phyloP scores from a whole-genome alignment of 805 yeast genomes.

The Cyberlindnera samutprakarnensis region DNA sequence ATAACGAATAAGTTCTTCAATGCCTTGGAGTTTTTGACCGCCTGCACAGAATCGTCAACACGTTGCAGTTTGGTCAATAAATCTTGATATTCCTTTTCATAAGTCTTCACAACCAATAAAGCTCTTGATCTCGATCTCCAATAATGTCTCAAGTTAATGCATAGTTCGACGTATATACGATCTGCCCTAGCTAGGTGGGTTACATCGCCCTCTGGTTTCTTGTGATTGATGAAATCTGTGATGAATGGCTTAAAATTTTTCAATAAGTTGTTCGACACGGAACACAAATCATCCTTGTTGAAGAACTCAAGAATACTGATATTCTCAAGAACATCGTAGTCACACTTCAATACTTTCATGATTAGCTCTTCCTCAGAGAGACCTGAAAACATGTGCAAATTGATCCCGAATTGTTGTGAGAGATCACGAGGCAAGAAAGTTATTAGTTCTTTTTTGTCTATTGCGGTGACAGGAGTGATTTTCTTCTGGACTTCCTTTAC shows the following conservation, averaged over 20 bases:
- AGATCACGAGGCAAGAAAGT: slow-evolving; percentile 75
- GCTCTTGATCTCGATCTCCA: slow-evolving; percentile 94
- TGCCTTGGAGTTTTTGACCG: slow-evolving; percentile 57
- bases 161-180: slow-evolving; percentile 71
- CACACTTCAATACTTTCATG: slow-evolving; percentile 66
- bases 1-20: slow-evolving; percentile 72
- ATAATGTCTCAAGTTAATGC: slow-evolving; percentile 77
- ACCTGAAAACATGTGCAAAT: slow-evolving; percentile 68
- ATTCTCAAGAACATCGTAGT: slow-evolving; percentile 59
- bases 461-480: slow-evolving; percentile 19
- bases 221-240: slow-evolving; percentile 44
- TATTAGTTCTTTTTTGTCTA: slow-evolving; percentile 28
- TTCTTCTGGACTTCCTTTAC: slow-evolving; percentile 54
- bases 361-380: slow-evolving; percentile 61
- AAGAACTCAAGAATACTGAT: slow-evolving; percentile 79
- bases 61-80: slow-evolving; percentile 56
- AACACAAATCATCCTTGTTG: slow-evolving; percentile 64
- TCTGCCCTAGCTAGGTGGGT: slow-evolving; percentile 81
- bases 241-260: slow-evolving; percentile 77
- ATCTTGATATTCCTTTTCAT: slow-evolving; percentile 73
- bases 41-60: slow-evolving; percentile 67
- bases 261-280: slow-evolving; percentile 62
- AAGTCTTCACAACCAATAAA: slow-evolving; percentile 57
- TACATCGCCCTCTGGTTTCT: slow-evolving; percentile 57
- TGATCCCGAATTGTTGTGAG: slow-evolving; percentile 93